These are phyloP conservation scores for Paramecium biaurelia DNA, from an alignment of 73 alveolate species.

Conservation along the genomic window DNA sequence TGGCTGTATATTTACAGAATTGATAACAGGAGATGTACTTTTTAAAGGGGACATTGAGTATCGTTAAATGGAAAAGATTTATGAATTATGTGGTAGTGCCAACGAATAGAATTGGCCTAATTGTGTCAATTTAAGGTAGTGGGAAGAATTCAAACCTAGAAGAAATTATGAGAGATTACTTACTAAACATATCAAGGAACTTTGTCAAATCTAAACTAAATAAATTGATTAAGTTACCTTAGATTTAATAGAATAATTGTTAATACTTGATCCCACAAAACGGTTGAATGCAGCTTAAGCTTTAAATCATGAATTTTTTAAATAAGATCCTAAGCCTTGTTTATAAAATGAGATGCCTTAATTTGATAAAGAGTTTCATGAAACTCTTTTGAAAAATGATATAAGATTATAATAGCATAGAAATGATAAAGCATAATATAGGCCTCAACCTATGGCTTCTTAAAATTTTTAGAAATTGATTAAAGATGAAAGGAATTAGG, in stretches of 20 bases:
- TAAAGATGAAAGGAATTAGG: not conserved
- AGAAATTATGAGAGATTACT: slow-evolving; percentile 72
- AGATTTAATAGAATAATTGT: slow-evolving; percentile 85
- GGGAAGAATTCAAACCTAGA: slow-evolving; percentile 77
- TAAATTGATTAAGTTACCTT: slow-evolving; percentile 61
- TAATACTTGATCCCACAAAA: slow-evolving; percentile 87
- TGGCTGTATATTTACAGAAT: slow-evolving; percentile 95
- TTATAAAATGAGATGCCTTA: slow-evolving; percentile 73
- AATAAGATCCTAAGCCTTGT: slow-evolving; percentile 79
- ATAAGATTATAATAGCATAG: slow-evolving; percentile 71
- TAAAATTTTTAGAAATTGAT: not conserved
- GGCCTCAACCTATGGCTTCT: not conserved
- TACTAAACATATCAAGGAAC: slow-evolving; percentile 74
- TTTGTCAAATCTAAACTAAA: slow-evolving; percentile 67
- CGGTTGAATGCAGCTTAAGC: slow-evolving; percentile 91
- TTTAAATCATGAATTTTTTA: slow-evolving; percentile 86
- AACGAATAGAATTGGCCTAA: slow-evolving; percentile 93
- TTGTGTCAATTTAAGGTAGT: slow-evolving; percentile 72
- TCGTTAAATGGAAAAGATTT: slow-evolving; percentile 85
- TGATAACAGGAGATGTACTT: slow-evolving; percentile 75
- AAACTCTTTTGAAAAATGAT: slow-evolving; percentile 85
- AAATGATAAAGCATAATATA: not conserved
- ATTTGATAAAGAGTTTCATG: slow-evolving; percentile 91
- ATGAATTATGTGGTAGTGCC: slow-evolving; percentile 93
- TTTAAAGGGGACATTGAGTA: slow-evolving; percentile 86